Evolutionary conservation across 441 rosid species (phyloP).

Genomic region (Aquilaria agallochum): DNA sequence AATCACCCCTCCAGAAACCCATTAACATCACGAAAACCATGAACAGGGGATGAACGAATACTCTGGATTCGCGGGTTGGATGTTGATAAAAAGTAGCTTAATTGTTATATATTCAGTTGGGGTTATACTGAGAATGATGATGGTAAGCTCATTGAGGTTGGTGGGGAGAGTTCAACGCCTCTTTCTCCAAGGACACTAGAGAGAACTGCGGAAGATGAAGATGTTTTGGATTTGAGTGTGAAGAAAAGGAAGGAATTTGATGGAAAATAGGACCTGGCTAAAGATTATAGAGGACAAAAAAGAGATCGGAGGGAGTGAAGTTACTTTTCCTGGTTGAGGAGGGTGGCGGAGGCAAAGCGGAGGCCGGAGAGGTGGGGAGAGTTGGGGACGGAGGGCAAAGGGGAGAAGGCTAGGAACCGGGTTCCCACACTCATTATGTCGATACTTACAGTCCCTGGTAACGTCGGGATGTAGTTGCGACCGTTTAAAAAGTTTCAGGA

Average conservation of each 20-base stretch:
- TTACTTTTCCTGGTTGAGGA: slow-evolving; percentile 64
- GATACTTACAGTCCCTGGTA: too few species aligned
- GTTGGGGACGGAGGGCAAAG: slow-evolving; percentile 65
- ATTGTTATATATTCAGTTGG: slow-evolving; percentile 84
- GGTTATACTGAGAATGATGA: slow-evolving; percentile 33
- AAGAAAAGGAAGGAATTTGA: slow-evolving; percentile 65
- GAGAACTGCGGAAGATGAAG: slow-evolving; percentile 56
- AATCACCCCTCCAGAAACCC: slow-evolving; percentile 60
- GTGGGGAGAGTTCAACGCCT: slow-evolving; percentile 9
- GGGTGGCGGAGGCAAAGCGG: slow-evolving; percentile 48
- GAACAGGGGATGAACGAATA: slow-evolving; percentile 25
- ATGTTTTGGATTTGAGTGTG: slow-evolving; percentile 21
- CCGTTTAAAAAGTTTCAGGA: too few species aligned
- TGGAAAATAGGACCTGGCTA: slow-evolving; percentile 24
- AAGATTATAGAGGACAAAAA: too few species aligned
- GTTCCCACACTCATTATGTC: neutral
- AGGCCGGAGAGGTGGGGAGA: slow-evolving; percentile 61
- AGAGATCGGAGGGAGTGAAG: neutral
- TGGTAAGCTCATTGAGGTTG: slow-evolving; percentile 22
- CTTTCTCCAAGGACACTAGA: slow-evolving; percentile 57
- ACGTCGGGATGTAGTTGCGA: too few species aligned
- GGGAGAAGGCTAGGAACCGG: slow-evolving; percentile 66
- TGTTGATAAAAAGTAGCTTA: slow-evolving; percentile 63
- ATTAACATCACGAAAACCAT: slow-evolving; percentile 51
- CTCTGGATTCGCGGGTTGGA: slow-evolving; percentile 29